A percentile compares a stretch with the other conserved stretches of the same genome.
Evolutionary conservation across 2,329 filamentous ascomycete genomes (phyloP).

Genomic region (Ploettnerulaceae sp.): DNA sequence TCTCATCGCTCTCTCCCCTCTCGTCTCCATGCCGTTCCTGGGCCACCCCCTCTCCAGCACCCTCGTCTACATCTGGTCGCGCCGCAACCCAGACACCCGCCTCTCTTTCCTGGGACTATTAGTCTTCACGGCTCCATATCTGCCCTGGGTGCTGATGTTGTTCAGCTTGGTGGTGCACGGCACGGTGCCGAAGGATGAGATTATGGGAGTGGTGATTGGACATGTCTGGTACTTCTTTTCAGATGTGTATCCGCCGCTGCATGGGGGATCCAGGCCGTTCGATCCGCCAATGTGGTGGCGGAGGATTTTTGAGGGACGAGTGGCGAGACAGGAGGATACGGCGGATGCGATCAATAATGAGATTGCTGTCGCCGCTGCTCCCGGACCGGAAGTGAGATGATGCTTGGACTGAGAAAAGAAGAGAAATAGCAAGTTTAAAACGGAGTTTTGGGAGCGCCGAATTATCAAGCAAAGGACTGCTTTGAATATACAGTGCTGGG

Average conservation of each 20-base stretch:
- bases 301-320: constrained; percentile 67
- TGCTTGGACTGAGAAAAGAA: too few relatives aligned
- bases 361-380: constrained; percentile 51
- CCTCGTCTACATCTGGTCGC: constrained; percentile 96
- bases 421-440: constrained; percentile 2
- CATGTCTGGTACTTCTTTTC: constrained; percentile 98
- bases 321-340: constrained; percentile 43
- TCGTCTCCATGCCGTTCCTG: constrained; percentile 88
- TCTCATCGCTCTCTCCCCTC: constrained; percentile 75
- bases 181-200: constrained; percentile 87
- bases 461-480: neutral
- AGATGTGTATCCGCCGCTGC: constrained; percentile 90
- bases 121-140: constrained; percentile 87
- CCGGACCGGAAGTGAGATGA: constrained; percentile 38
- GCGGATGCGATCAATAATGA: constrained; percentile 56
- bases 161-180: constrained; percentile 92
- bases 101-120: constrained; percentile 85
- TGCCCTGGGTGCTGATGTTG: constrained; percentile 92
- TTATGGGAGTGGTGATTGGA: constrained; percentile 89
- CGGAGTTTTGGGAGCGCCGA: constrained; percentile 18
- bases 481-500: neutral
- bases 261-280: constrained; percentile 77
- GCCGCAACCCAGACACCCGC: constrained; percentile 86
- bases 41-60: constrained; percentile 91
- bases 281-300: constrained; percentile 91